Conservation (phyloP, 495 filamentous ascomycete genomes). For the Daldinia childiae region DNA sequence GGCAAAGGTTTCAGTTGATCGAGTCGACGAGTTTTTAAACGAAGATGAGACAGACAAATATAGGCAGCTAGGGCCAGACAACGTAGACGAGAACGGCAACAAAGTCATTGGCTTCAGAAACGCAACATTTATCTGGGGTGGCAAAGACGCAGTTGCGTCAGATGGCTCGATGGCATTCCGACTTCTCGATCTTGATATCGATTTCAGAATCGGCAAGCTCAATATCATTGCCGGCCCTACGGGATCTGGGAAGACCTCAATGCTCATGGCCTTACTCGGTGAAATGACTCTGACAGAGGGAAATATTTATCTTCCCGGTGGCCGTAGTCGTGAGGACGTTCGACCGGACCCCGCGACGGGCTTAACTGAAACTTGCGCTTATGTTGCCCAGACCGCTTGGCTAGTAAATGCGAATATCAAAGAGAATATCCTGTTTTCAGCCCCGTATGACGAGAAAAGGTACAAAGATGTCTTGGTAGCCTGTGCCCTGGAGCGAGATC, state of each 20-base stretch:
- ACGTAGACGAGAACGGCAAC: constrained; percentile 66
- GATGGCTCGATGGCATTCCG: constrained; percentile 77
- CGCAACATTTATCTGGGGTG: constrained; percentile 90
- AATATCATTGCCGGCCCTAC: constrained; percentile 94
- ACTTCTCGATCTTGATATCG: constrained; percentile 78
- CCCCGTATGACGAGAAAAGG: constrained; percentile 79
- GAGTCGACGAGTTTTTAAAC: constrained; percentile 92
- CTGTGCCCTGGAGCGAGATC: constrained; percentile 91
- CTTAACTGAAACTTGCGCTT: constrained; percentile 90
- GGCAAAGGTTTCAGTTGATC: constrained; percentile 94
- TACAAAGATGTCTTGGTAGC: constrained; percentile 90
- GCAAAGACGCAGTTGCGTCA: constrained; percentile 66
- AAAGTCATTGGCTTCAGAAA: constrained; percentile 83
- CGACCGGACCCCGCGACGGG: constrained; percentile 83
- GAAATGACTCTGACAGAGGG: constrained; percentile 94
- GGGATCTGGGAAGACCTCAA: constrained; percentile 91
- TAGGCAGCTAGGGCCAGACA: constrained; percentile 75
- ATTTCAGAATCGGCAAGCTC: constrained; percentile 79
- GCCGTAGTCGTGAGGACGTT: constrained; percentile 82
- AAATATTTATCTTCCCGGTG: constrained; percentile 82
- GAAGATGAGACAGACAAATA: constrained; percentile 99
- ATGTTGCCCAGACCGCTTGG: constrained; percentile 98
- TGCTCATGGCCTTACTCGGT: constrained; percentile 95
- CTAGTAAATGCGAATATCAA: constrained; percentile 95
- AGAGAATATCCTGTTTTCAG: constrained; percentile 95